A percentile compares a stretch with the other conserved stretches of the same genome.
These are phyloP conservation scores for Talaromyces ruber DNA, from an alignment of 495 filamentous ascomycete genomes.

Conservation along the genomic window DNA sequence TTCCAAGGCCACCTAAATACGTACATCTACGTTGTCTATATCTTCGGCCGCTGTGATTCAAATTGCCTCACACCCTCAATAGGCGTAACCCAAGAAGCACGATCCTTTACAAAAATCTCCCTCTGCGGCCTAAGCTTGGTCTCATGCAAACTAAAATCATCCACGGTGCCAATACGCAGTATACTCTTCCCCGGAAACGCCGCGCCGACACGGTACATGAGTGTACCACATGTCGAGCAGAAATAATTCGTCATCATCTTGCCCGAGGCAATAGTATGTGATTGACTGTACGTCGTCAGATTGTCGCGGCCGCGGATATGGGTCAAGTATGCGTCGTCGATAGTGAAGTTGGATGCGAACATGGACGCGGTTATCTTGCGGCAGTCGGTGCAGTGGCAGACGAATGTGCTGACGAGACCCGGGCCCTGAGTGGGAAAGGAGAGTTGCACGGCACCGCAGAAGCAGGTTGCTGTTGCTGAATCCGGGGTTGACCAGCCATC, in stretches of 20 bases:
- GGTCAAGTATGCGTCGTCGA: conserved; percentile 27
- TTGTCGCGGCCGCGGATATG: conserved; percentile 41
- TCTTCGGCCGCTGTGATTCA: not conserved
- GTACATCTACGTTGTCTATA: not conserved
- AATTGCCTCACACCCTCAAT: conserved; percentile 19
- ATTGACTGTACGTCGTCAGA: conserved; percentile 31
- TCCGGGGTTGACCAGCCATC: conserved; percentile 27
- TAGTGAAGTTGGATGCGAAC: conserved; percentile 49
- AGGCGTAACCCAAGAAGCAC: conserved; percentile 33
- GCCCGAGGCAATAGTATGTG: conserved; percentile 29
- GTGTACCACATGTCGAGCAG: conserved; percentile 43
- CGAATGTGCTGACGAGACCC: conserved; percentile 39
- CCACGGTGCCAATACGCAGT: conserved; percentile 45
- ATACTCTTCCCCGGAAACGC: conserved; percentile 29
- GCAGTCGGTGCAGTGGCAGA: conserved; percentile 52
- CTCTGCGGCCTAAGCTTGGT: conserved; percentile 36
- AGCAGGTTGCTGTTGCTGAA: conserved; percentile 47
- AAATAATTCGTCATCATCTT: conserved; percentile 46
- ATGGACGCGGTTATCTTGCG: conserved; percentile 52
- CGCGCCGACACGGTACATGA: conserved; percentile 40
- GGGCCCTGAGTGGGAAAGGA: conserved; percentile 33
- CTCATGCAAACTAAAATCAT: conserved; percentile 45
- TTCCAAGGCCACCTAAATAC: no score
- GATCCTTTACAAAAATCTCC: conserved; percentile 35
- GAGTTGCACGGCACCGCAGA: conserved; percentile 46